Evolutionary conservation across 768 basidiomycete species (phyloP).

Genomic region (Amanita jacksonii): DNA sequence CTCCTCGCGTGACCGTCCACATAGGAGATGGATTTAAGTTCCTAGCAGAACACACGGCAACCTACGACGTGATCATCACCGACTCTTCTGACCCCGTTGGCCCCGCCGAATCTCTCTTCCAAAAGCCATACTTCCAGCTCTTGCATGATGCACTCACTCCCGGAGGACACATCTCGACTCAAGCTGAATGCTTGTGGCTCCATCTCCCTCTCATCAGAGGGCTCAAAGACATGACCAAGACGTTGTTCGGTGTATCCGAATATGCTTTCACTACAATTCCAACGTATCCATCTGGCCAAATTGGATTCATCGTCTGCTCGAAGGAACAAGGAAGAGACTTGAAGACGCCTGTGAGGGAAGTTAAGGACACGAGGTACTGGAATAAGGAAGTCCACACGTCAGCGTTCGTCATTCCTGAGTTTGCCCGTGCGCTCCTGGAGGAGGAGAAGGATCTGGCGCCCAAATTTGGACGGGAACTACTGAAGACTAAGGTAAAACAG

Average conservation of each 20-base stretch:
- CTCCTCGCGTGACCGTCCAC: constrained; percentile 73
- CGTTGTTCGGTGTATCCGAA: constrained; percentile 71
- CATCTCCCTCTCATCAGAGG: constrained; percentile 82
- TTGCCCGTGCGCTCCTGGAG: constrained; percentile 64
- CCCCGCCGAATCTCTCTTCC: constrained; percentile 88
- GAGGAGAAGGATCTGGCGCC: constrained; percentile 68
- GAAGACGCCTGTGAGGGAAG: constrained; percentile 60
- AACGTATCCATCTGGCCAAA: constrained; percentile 97
- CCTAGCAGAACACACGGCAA: constrained; percentile 75
- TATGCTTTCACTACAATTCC: constrained; percentile 97
- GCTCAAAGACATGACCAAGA: constrained; percentile 56
- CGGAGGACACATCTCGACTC: constrained; percentile 90
- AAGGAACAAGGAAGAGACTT: constrained; percentile 66
- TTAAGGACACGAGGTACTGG: constrained; percentile 75
- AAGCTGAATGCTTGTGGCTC: constrained; percentile 93
- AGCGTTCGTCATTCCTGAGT: constrained; percentile 91
- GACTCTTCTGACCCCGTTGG: constrained; percentile 98
- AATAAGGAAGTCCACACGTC: constrained; percentile 70
- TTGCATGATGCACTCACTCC: constrained; percentile 83
- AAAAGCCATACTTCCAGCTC: constrained; percentile 95
- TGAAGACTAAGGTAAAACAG: constrained; percentile 31
- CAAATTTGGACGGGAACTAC: constrained; percentile 57
- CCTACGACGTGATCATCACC: constrained; percentile 97
- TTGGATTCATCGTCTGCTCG: constrained; percentile 87
- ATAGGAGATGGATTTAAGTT: constrained; percentile 98